phyloP scores from a whole-genome alignment of 768 basidiomycete species.

The Cystofilobasidium capitatum region DNA sequence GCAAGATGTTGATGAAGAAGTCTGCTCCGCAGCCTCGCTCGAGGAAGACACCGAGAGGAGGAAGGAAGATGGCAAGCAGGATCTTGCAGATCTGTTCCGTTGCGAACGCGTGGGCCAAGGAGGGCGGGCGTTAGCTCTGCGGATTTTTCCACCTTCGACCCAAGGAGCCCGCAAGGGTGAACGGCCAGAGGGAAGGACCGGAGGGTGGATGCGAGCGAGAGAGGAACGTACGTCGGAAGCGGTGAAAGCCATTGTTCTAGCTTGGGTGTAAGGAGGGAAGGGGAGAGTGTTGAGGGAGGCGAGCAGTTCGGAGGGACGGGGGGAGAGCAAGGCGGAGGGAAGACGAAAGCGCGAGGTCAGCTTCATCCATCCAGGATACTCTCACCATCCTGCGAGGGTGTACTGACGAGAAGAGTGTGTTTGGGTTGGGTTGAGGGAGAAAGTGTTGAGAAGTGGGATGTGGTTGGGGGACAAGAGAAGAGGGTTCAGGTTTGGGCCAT shows the following conservation, averaged over 20 bases:
- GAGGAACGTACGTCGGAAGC: constrained; percentile 1
- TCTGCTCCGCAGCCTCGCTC: constrained; percentile 75
- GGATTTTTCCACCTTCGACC: not conserved
- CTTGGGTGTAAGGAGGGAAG: not conserved
- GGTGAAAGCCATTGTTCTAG: not conserved
- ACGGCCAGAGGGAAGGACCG: not conserved
- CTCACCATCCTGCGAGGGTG: too few species aligned
- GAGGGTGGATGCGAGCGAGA: not conserved
- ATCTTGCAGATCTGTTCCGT: constrained; percentile 4
- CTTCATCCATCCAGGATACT: too few species aligned
- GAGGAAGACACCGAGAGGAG: constrained; percentile 78
- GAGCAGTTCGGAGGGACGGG: too few species aligned
- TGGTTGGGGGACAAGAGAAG: too few species aligned
- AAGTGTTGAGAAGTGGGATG: too few species aligned
- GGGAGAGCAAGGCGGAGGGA: too few species aligned
- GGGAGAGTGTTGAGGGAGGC: too few species aligned
- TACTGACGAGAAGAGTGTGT: too few species aligned
- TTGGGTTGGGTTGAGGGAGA: too few species aligned
- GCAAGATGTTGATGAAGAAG: constrained; percentile 69
- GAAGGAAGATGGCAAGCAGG: constrained; percentile 61
- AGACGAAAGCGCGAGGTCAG: too few species aligned
- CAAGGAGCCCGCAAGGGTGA: not conserved
- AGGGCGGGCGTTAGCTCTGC: not conserved
- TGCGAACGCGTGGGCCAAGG: not conserved
- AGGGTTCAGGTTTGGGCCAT: too few species aligned